A percentile compares a stretch with the other conserved stretches of the same genome.
These are phyloP conservation scores for Barnettozyma hawaiiensis DNA, from an alignment of 1,139 yeast genomes.

Conservation along the genomic window DNA sequence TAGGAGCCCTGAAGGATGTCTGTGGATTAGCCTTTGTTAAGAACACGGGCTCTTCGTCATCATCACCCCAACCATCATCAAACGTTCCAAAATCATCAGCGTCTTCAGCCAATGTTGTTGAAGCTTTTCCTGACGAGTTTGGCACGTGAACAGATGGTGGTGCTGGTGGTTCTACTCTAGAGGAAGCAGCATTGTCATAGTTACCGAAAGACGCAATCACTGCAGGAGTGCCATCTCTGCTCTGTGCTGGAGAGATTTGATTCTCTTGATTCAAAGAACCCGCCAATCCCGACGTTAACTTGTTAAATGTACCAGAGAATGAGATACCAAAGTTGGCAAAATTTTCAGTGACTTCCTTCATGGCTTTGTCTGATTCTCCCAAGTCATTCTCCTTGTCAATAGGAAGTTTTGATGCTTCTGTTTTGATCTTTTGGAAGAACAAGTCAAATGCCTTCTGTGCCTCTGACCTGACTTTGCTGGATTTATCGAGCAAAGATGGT, in stretches of 20 bases:
- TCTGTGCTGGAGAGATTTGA: conserved; percentile 17
- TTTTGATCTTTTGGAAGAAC: conserved; percentile 59
- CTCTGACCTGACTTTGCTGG: conserved; percentile 61
- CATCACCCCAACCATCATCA: conserved; percentile 18
- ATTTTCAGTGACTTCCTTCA: conserved; percentile 25
- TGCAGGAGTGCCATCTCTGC: conserved; percentile 21
- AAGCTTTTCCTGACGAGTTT: not conserved
- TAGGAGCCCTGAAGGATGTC: conserved; percentile 21
- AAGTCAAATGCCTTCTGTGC: conserved; percentile 63
- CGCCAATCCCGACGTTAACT: conserved; percentile 18
- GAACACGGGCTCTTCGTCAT: conserved; percentile 9
- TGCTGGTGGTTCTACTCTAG: not conserved
- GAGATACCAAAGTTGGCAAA: conserved; percentile 27
- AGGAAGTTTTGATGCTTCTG: conserved; percentile 54
- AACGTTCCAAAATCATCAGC: conserved; percentile 8
- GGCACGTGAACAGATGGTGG: not conserved
- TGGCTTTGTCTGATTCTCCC: conserved; percentile 8
- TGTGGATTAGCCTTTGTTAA: not conserved
- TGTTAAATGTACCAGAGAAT: conserved; percentile 17
- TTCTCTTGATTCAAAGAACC: conserved; percentile 21
- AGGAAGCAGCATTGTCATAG: not conserved
- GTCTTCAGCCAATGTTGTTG: conserved; percentile 16
- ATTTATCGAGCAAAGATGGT: conserved; percentile 73
- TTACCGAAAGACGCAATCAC: conserved; percentile 16
- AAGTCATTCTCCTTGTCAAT: conserved; percentile 37